Evolutionary conservation across 1,284 basidiomycete genomes (phyloP), one percentile per base, ranked within the genome.

Genomic region (Omphalotus olearius): DNA sequence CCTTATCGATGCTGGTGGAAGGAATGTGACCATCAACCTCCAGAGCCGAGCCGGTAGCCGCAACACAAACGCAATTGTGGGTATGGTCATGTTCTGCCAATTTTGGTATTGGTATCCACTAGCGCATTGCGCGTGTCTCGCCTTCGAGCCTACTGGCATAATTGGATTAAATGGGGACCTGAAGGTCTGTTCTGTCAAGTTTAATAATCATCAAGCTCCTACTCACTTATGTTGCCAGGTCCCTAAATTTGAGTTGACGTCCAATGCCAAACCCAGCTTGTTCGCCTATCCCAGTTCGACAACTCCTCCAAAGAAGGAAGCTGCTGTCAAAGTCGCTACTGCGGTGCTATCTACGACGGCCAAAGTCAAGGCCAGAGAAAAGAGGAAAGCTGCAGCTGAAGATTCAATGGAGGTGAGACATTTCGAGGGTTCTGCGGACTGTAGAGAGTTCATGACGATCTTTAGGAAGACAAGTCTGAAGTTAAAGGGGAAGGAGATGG

Each of bases 71-170:
- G 92, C 94, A 2, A 91, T 98, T 56, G 92, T 98, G 37, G 95
- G 95, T 25, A 94, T 98, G 90, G 85, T 88, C 14, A 70, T 98
- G 63, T 98, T 98, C 73, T 92, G 89, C 62, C 95, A 98, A 67
- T 98, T 98, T 72, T 98, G 95, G 95, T 98, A 98, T 67, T 98
- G 95, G 95, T 98, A 94, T 70, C 95, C 95, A 33, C 74, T 98
- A 25, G 93, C 93, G n/a, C 94, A 97, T 64, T 93, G 90, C 60
- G 87, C 91, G 14, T 90, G 87, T 61, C 73, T 98, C 57, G 87
- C 93, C 1, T 97, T 98, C 69, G 88, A 91, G 56, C 93, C 95
- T 2, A 98, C 95, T 11, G 92, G 89, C 10, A 86, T 98, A 55
- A 94, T 98, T 61, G 94, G 91, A 20, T 70, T 98, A 51, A 88